Evolutionary conservation across 768 basidiomycete species (phyloP), one percentile per base, ranked within the genome.

Genomic region (Rhodosporidiobolus sp.): DNA sequence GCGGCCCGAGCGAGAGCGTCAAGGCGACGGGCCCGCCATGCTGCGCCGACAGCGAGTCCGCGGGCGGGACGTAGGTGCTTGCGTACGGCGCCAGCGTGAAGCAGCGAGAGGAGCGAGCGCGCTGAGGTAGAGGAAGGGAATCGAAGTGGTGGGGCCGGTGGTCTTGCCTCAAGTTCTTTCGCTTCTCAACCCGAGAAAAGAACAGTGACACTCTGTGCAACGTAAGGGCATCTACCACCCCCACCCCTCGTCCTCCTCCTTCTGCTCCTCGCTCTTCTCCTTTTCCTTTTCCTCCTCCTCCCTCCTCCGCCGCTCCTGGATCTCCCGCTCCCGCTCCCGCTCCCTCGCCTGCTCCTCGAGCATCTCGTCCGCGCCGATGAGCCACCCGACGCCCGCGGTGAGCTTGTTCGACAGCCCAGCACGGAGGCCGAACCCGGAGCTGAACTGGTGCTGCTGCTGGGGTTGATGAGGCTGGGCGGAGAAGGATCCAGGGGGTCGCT

Each of bases 351-450:
- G 30, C 20, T 49, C 49, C 57, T 66, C 65, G n/a, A 54, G 34
- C 65, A 58, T 28, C 56, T 72, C 71, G 38, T 94, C 93, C 20
- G 88, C 90, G 53, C 95, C 95, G 68, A 98, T 88, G 38, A 98
- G 84, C 95, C 95, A 98, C 38, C 94, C 94, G 63, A 98, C 91
- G 14, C 95, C 95, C 78, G 89, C 89, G 49, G 91, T 90, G 53
- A 98, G 81, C 91, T 45, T 88, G 85, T 60, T 87, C 87, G 4
- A 92, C 92, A 77, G 89, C 88, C n/a, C 86, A 80, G 28, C 88
- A 87, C 53, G 90, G 87, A 64, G 89, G 89, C 26, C 86, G 87
- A 50, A 83, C 14, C 57, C 53, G 82, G 81, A 59, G 83, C 80
- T 58, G 83, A 81, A 65, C 81, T 80, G 63, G 83, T 83, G 58